These are phyloP conservation scores for Tetrapisispora namnaoensis DNA, from an alignment of 805 yeast genomes.

Conservation along the genomic window DNA sequence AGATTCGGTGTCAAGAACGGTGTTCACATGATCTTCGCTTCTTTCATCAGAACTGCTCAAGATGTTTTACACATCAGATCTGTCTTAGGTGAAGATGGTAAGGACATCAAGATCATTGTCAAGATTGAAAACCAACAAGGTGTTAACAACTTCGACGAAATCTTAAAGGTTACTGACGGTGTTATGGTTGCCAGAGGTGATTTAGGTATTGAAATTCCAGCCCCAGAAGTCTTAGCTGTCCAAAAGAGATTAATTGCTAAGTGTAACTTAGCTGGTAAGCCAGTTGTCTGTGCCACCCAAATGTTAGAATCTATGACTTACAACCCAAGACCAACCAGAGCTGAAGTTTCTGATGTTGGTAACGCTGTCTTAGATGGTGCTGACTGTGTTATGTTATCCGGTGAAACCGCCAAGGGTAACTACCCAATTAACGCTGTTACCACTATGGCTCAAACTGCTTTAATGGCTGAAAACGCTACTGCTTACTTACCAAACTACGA, in stretches of 20 bases:
- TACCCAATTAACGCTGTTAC: conserved; percentile 96
- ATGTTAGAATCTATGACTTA: conserved; percentile 99
- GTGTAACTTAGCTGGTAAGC: conserved; percentile 98
- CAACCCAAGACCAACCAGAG: conserved; percentile 99
- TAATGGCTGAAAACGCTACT: conserved; percentile 94
- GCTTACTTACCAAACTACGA: conserved; percentile 77
- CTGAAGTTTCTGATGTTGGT: conserved; percentile 98
- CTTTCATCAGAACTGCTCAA: conserved; percentile 90
- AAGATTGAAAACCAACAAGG: conserved; percentile 99
- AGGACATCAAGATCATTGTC: conserved; percentile 89
- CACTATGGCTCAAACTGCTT: conserved; percentile 96
- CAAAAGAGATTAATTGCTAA: conserved; percentile 98
- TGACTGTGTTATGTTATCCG: conserved; percentile 99
- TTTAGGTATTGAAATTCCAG: conserved; percentile 98
- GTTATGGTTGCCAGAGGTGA: conserved; percentile 99
- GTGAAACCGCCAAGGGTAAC: conserved; percentile 99
- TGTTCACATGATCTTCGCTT: conserved; percentile 97
- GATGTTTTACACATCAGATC: conserved; percentile 86
- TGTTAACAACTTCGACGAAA: conserved; percentile 98
- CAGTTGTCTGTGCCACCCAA: conserved; percentile 98
- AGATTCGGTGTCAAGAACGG: conserved; percentile 93
- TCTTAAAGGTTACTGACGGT: conserved; percentile 91
- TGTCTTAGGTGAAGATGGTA: conserved; percentile 95
- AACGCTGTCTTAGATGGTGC: conserved; percentile 99
- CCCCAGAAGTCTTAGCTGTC: conserved; percentile 95